phyloP scores from a whole-genome alignment of 2,329 filamentous ascomycete species.

The Huntiella decipiens region DNA sequence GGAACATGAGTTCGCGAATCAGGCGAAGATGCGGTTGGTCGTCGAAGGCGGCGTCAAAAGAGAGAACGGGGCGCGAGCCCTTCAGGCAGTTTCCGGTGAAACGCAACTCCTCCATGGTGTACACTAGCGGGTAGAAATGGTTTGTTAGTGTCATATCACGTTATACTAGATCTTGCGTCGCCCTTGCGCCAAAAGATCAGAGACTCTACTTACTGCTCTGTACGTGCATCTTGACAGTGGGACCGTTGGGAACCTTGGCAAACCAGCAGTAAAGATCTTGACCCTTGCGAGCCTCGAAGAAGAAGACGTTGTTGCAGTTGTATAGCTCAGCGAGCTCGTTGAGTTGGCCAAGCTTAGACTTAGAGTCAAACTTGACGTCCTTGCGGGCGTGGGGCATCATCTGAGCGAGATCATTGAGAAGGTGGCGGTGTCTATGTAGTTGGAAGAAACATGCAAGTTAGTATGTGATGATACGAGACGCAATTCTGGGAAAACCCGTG shows the following conservation, averaged over 20 bases:
- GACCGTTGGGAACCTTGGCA: constrained; percentile 61
- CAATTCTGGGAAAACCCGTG: background rate
- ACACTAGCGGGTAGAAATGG: constrained; percentile 31
- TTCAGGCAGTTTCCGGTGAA: constrained; percentile 96
- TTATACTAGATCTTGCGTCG: background rate
- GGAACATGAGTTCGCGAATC: constrained; percentile 76
- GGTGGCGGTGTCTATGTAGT: constrained; percentile 59
- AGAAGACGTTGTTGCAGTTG: constrained; percentile 87
- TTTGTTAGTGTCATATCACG: background rate
- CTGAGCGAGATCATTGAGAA: constrained; percentile 72
- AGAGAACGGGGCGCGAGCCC: constrained; percentile 75
- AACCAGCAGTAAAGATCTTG: constrained; percentile 93
- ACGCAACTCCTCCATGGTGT: constrained; percentile 92
- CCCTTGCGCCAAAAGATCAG: background rate
- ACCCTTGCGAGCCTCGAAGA: constrained; percentile 87
- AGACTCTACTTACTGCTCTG: constrained; percentile 42
- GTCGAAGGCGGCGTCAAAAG: constrained; percentile 79
- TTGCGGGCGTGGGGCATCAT: constrained; percentile 85
- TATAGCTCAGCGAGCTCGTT: constrained; percentile 62
- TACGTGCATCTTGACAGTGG: constrained; percentile 48
- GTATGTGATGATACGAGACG: background rate
- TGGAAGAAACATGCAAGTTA: background rate
- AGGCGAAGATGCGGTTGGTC: constrained; percentile 59
- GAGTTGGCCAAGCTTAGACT: constrained; percentile 67
- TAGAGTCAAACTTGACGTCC: constrained; percentile 93